Evolutionary conservation across 129 eudicot species (phyloP).

Genomic region (Escallonia herrerae): DNA sequence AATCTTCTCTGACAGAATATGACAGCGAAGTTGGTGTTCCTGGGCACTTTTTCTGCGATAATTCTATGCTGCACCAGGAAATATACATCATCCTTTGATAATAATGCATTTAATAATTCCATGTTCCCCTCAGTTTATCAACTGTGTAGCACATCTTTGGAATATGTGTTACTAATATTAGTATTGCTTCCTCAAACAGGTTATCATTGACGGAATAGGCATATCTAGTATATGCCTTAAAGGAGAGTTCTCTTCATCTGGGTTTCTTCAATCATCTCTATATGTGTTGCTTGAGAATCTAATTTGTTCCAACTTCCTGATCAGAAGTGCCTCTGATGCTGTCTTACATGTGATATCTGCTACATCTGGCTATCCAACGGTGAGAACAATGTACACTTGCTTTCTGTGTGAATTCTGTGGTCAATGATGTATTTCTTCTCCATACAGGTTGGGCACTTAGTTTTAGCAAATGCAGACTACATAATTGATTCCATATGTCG

Average conservation of each 20-base stretch:
- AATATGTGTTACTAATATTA: not conserved
- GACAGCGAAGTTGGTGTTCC: constrained; percentile 39
- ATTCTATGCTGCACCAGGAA: constrained; percentile 87
- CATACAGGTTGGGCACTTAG: constrained; percentile 92
- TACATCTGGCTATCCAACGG: constrained; percentile 70
- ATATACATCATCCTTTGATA: constrained; percentile 15
- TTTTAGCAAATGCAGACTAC: constrained; percentile 84
- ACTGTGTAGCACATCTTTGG: not conserved
- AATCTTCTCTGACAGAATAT: constrained; percentile 32
- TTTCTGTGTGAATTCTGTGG: constrained; percentile 9
- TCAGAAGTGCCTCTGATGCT: constrained; percentile 69
- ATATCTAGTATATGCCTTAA: constrained; percentile 64
- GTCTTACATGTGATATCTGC: constrained; percentile 74
- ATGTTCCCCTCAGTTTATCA: constrained; percentile 4
- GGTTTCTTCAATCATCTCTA: constrained; percentile 88
- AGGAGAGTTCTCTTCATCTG: constrained; percentile 59
- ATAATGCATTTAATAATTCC: not conserved
- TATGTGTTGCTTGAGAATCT: constrained; percentile 82
- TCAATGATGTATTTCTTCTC: not conserved
- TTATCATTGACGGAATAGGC: constrained; percentile 82
- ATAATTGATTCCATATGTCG: constrained; percentile 78
- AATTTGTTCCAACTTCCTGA: constrained; percentile 72
- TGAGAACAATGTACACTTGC: constrained; percentile 20
- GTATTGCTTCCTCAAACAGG: constrained; percentile 42
- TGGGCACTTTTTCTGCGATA: constrained; percentile 64